phyloP scores from a whole-genome alignment of 305 asterid species.

The Rubia peregrina region DNA sequence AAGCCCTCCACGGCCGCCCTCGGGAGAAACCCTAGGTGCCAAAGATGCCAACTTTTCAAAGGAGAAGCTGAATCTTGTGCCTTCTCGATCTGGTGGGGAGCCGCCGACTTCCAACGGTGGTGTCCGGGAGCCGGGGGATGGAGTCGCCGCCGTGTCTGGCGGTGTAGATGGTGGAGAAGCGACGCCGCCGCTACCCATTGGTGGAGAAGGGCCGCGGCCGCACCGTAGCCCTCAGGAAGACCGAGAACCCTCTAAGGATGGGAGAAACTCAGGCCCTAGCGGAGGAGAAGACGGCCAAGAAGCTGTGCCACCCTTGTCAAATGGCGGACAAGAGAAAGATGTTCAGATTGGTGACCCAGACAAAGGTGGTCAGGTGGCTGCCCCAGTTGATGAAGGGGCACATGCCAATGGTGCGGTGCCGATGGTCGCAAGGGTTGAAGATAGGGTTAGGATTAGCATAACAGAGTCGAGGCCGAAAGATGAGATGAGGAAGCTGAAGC shows the following conservation, averaged over 20 bases:
- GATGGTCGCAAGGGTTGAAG: constrained; percentile 39
- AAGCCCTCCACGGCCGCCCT: background rate
- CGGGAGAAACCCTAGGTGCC: constrained; percentile 16
- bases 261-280: background rate
- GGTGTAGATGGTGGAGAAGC: background rate
- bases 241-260: background rate
- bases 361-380: background rate
- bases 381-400: background rate
- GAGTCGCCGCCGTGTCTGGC: background rate
- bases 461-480: constrained; percentile 32
- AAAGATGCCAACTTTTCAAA: constrained; percentile 9
- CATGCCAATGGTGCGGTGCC: constrained; percentile 19
- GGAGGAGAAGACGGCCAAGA: constrained; percentile 9
- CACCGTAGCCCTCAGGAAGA: background rate
- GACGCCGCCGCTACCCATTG: background rate
- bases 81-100: constrained; percentile 6
- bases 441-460: constrained; percentile 47
- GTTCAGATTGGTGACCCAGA: background rate
- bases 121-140: background rate
- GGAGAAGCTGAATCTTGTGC: background rate
- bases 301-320: constrained; percentile 1
- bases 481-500: constrained; percentile 47
- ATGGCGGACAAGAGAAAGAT: constrained; percentile 15
- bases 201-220: constrained; percentile 6
- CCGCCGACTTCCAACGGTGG: constrained; percentile 4